Evolutionary conservation across 2,329 filamentous ascomycete species (phyloP), one percentile per base, ranked within the genome.

Genomic region (Thelonectria discophora): DNA sequence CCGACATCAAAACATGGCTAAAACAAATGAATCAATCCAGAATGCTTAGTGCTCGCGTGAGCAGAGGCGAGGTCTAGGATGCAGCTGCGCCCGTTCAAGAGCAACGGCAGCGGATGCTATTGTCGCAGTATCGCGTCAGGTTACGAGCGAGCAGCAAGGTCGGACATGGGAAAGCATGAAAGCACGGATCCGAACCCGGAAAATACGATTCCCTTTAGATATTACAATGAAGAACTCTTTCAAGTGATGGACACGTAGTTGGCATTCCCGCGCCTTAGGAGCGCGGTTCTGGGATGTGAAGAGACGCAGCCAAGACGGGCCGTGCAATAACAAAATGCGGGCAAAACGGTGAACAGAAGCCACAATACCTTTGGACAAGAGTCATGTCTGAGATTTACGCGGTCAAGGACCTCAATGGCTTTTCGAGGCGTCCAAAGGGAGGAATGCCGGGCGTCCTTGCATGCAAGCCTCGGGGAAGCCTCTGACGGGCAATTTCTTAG

Each of bases 191-290:
- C 32, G 30, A 53, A 45, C 9, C 18, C 52, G 20, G 15, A n/a
- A 37, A 27, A 48, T 27, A 57, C 27, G 48, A 61, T 61, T 57
- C 53, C 58, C 58, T 61, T 51, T 48, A 37, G 18, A 48, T 20
- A 6, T 18, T 13, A 12, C 32, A 34, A 45, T 43, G n/a, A 34
- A 39, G 34, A 43, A 42, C 17, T 12, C 13, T 48, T 43, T 12
- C 53, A 47, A 42, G 3, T 21, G 45, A 18, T 11, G 12, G n/a
- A 11, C 4, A 10, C n/a, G n/a, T n/a, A 24, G 21, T 24, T 24
- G 21, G 4, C 17, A 12, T 13, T n/a, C 24, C 32, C 32, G 13
- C 10, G 34, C 3, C 4, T 15, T 7, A 4, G 15, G 15, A 37
- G 15, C 15, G 12, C 11, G 34, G 4, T 12, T 37, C 34, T 13